These are phyloP conservation scores for Gloeopeniophorella convolvens DNA, from an alignment of 768 basidiomycete genomes.

Conservation along the genomic window DNA sequence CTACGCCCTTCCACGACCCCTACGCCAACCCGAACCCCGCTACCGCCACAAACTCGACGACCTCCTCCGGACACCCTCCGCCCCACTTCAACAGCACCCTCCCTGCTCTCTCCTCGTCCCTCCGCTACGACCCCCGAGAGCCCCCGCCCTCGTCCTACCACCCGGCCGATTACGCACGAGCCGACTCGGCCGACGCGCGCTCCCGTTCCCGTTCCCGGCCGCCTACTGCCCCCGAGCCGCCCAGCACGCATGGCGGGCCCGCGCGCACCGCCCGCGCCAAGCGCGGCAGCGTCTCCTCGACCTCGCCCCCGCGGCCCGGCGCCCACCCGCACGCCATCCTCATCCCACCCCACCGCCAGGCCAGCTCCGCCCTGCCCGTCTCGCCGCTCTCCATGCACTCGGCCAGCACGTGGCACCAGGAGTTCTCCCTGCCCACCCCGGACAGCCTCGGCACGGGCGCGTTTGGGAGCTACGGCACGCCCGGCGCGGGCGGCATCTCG, in stretches of 20 bases:
- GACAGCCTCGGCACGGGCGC: constrained; percentile 21
- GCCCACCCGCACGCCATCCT: constrained; percentile 56
- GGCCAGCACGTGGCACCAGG: constrained; percentile 15
- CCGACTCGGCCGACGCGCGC: constrained; percentile 19
- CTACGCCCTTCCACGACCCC: constrained; percentile 27
- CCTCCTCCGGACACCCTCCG: constrained; percentile 6
- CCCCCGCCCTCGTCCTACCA: constrained; percentile 26
- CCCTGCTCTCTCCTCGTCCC: constrained; percentile 30
- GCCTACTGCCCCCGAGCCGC: constrained; percentile 32
- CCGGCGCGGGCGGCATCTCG: constrained; percentile 25
- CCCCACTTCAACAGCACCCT: constrained; percentile 32
- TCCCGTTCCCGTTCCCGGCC: constrained; percentile 40
- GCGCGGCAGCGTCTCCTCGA: constrained; percentile 54
- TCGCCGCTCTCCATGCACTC: constrained; percentile 25
- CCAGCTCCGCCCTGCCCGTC: constrained; percentile 23
- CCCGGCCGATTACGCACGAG: constrained; percentile 22
- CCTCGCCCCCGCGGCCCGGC: constrained; percentile 41
- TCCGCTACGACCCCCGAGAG: constrained; percentile 30
- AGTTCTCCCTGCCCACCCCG: constrained; percentile 29
- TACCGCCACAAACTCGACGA: not conserved
- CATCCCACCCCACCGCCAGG: constrained; percentile 41
- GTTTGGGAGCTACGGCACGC: constrained; percentile 18
- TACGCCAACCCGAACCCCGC: constrained; percentile 21
- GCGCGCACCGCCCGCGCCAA: constrained; percentile 42
- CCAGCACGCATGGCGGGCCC: constrained; percentile 30